A percentile compares a stretch with the other conserved stretches of the same genome.
These are phyloP conservation scores for Coemansia sp. DNA, from an alignment of 192 early-diverging fungal genomes.

Conservation along the genomic window DNA sequence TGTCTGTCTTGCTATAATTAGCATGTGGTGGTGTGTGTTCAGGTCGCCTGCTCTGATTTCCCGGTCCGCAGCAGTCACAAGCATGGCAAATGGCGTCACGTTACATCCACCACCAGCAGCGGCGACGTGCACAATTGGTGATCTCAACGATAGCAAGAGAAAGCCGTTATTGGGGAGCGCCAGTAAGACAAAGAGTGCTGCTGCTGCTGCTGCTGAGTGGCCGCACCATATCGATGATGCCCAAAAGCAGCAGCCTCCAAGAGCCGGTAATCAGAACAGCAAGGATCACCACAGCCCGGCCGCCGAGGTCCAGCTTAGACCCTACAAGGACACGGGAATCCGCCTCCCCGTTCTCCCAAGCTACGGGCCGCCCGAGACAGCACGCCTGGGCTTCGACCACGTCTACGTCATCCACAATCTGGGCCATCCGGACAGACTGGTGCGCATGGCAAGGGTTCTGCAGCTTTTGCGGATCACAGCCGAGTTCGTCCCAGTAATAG, in stretches of 20 bases:
- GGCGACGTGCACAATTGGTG: neutral
- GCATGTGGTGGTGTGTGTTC: neutral
- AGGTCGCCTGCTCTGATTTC: slow-evolving; percentile 1
- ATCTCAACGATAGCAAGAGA: neutral
- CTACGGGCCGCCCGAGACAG: slow-evolving; percentile 10
- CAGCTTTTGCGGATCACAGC: slow-evolving; percentile 29
- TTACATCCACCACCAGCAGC: neutral
- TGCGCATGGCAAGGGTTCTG: slow-evolving; percentile 21
- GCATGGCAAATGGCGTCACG: neutral
- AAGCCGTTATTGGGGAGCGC: neutral
- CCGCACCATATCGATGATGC: neutral
- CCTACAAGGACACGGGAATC: slow-evolving; percentile 20
- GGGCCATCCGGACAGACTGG: slow-evolving; percentile 12
- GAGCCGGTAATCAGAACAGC: slow-evolving; percentile 1
- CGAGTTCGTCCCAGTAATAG: slow-evolving; percentile 31
- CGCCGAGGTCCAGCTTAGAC: slow-evolving; percentile 10
- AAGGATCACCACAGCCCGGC: neutral
- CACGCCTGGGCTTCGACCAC: slow-evolving; percentile 33
- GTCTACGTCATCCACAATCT: slow-evolving; percentile 36
- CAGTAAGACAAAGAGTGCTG: no score
- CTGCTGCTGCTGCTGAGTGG: neutral
- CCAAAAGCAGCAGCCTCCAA: neutral
- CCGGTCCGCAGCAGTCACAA: neutral
- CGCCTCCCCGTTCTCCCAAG: slow-evolving; percentile 14
- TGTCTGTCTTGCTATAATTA: neutral